A percentile compares a stretch with the other conserved stretches of the same genome.
phyloP scores from a whole-genome alignment of 192 early-diverging fungal species.

The Linnemannia zychae region DNA sequence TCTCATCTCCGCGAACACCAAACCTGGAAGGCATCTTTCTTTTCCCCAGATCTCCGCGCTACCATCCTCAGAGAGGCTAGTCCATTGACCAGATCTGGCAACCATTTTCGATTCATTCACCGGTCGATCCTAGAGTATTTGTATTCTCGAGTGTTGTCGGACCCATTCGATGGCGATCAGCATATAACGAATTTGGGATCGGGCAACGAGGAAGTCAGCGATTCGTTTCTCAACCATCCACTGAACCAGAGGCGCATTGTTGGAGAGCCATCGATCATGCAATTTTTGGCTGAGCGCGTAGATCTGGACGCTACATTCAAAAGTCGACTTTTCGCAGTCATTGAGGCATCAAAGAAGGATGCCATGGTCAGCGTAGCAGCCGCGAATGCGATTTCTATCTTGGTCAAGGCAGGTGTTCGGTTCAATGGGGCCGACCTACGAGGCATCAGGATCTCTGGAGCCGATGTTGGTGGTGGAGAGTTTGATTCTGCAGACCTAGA shows the following conservation, averaged over 20 bases:
- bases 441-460: neutral
- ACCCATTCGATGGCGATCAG: neutral
- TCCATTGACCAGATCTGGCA: neutral
- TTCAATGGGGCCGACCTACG: conserved; percentile 4
- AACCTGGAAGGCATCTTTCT: neutral
- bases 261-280: neutral
- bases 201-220: neutral
- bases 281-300: conserved; percentile 3
- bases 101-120: conserved; percentile 1
- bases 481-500: conserved; percentile 6
- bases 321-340: neutral
- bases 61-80: neutral
- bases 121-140: neutral
- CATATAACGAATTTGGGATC: neutral
- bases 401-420: neutral
- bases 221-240: neutral
- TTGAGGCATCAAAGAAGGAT: neutral
- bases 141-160: neutral
- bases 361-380: neutral
- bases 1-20: neutral
- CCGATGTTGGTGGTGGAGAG: neutral
- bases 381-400: neutral
- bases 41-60: neutral
- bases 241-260: neutral
- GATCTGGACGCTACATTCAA: neutral